Evolutionary conservation across 176 grass and related monocot species (phyloP).

Genomic region (sorghum (Sorghum bicolor)): DNA sequence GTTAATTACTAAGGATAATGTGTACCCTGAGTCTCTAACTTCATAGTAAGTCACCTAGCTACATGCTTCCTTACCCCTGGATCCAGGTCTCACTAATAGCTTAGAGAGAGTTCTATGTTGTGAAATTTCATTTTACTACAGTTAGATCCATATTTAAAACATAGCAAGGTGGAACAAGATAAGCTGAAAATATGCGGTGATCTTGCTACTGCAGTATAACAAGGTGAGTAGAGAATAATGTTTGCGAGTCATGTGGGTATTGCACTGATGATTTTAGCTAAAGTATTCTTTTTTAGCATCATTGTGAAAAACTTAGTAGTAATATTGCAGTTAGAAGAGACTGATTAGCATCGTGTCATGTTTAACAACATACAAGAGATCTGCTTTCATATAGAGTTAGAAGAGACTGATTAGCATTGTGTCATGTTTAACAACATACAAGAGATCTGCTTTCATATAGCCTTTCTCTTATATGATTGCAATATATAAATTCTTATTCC

Average conservation of each 20-base stretch:
- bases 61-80: background rate
- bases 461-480: background rate
- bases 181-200: background rate
- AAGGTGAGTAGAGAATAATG: too few relatives aligned
- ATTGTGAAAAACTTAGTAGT: background rate
- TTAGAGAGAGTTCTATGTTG: background rate
- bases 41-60: background rate
- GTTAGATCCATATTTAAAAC: background rate
- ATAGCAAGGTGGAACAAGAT: background rate
- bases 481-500: background rate
- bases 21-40: background rate
- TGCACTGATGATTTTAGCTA: background rate
- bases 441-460: background rate
- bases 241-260: background rate
- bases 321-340: background rate
- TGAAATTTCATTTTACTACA: background rate
- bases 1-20: background rate
- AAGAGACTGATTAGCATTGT: background rate
- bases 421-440: background rate
- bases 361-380: background rate
- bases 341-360: background rate
- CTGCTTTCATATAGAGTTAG: background rate
- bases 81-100: background rate
- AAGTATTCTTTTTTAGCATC: background rate
- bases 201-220: background rate